A percentile compares a stretch with the other conserved stretches of the same genome.
Evolutionary conservation across 371 early-diverging fungal species (phyloP).

Genomic region (Mucor plumbeus): DNA sequence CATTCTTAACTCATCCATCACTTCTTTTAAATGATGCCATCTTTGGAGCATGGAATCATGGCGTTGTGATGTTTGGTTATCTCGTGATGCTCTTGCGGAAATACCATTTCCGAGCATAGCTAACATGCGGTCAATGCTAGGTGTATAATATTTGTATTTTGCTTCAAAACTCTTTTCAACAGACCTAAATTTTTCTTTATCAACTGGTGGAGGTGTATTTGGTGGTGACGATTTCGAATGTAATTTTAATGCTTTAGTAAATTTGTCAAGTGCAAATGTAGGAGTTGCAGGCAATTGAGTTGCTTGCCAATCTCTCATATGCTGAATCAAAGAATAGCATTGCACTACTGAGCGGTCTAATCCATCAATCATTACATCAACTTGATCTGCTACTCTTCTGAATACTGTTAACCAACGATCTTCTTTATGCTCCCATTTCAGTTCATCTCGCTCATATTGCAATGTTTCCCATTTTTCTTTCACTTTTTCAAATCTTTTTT

Average conservation of each 20-base stretch:
- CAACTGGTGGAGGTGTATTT: slow-evolving; percentile 35
- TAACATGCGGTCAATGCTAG: slow-evolving; percentile 64
- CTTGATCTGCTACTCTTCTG: slow-evolving; percentile 63
- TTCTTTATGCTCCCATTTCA: slow-evolving; percentile 66
- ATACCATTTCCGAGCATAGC: slow-evolving; percentile 64
- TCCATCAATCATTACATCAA: slow-evolving; percentile 66
- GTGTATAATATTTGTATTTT: slow-evolving; percentile 66
- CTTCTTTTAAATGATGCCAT: slow-evolving; percentile 57
- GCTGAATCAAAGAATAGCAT: slow-evolving; percentile 56
- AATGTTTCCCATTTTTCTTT: slow-evolving; percentile 53
- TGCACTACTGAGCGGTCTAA: slow-evolving; percentile 60
- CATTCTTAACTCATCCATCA: slow-evolving; percentile 54
- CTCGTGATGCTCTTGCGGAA: slow-evolving; percentile 55
- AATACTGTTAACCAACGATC: slow-evolving; percentile 69
- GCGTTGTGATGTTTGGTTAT: slow-evolving; percentile 47
- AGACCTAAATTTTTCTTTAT: slow-evolving; percentile 56
- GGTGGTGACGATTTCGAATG: slow-evolving; percentile 9
- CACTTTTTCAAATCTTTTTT: slow-evolving; percentile 43
- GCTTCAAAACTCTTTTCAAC: slow-evolving; percentile 67
- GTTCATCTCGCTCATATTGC: slow-evolving; percentile 51
- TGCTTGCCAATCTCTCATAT: slow-evolving; percentile 44
- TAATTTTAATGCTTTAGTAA: slow-evolving; percentile 27
- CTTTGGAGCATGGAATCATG: slow-evolving; percentile 58
- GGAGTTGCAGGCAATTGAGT: slow-evolving; percentile 3
- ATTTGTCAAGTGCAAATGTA: slow-evolving; percentile 16